phyloP scores from a whole-genome alignment of 2,329 filamentous ascomycete genomes.

The Colletotrichum sidae region DNA sequence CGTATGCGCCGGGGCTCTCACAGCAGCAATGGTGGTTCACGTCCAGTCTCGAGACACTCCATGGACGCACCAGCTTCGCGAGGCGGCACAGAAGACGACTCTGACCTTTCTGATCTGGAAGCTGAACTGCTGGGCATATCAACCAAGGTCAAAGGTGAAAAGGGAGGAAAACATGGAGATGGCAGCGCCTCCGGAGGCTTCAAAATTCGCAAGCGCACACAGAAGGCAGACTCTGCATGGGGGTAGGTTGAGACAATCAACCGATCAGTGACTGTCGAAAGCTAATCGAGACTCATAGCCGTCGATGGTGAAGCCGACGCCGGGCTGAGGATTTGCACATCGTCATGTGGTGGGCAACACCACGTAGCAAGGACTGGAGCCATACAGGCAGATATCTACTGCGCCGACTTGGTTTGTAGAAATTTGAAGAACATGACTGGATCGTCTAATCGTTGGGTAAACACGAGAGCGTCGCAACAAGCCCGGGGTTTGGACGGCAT shows the following conservation, averaged over 20 bases:
- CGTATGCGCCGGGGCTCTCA: slow-evolving; percentile 20
- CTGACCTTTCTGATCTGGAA: slow-evolving; percentile 52
- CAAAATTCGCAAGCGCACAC: slow-evolving; percentile 46
- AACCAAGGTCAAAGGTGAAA: slow-evolving; percentile 43
- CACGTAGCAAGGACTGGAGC: not conserved
- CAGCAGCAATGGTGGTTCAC: slow-evolving; percentile 30
- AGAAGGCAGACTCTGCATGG: slow-evolving; percentile 52
- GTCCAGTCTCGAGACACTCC: slow-evolving; percentile 33
- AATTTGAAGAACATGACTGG: not conserved
- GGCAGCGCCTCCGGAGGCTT: slow-evolving; percentile 40
- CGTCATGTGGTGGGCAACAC: no score
- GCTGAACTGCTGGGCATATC: slow-evolving; percentile 52
- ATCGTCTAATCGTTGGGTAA: not conserved
- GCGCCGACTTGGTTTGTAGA: slow-evolving; percentile 5
- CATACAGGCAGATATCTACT: slow-evolving; percentile 9
- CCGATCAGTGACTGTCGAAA: not conserved
- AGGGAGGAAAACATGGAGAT: slow-evolving; percentile 41
- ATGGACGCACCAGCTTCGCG: slow-evolving; percentile 21
- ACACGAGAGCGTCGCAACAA: not conserved
- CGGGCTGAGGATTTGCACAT: no score
- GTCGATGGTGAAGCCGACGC: slow-evolving; percentile 47
- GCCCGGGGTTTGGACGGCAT: slow-evolving; percentile 9
- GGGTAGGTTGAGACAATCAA: slow-evolving; percentile 43
- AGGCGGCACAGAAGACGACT: slow-evolving; percentile 37
- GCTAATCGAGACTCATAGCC: slow-evolving; percentile 40